phyloP scores from a whole-genome alignment of 2,329 filamentous ascomycete genomes.

The Venturia asperata region DNA sequence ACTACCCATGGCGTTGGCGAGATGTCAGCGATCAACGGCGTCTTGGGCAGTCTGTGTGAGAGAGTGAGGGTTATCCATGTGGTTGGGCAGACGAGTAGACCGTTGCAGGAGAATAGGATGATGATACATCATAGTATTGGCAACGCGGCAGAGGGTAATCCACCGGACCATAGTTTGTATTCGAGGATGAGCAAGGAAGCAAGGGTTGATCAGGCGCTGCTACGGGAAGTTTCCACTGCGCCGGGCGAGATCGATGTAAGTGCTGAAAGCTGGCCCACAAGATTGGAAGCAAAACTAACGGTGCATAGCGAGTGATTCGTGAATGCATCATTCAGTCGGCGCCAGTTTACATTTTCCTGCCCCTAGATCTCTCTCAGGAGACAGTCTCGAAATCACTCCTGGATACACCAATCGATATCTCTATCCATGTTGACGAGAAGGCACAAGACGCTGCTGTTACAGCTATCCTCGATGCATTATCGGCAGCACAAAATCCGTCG shows the following conservation, averaged over 20 bases:
- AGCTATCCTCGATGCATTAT: constrained; percentile 30
- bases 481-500: constrained; percentile 31
- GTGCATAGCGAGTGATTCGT: constrained; percentile 31
- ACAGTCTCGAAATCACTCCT: constrained; percentile 31
- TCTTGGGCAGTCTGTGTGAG: constrained; percentile 39
- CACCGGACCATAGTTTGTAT: constrained; percentile 17
- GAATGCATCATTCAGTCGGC: constrained; percentile 38
- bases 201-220: constrained; percentile 25
- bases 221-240: constrained; percentile 35
- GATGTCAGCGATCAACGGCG: constrained; percentile 39
- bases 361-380: constrained; percentile 36
- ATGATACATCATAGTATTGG: constrained; percentile 43
- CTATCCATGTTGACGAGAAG: constrained; percentile 25
- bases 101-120: constrained; percentile 37
- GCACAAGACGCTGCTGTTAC: constrained; percentile 30
- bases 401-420: constrained; percentile 32
- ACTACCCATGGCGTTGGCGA: constrained; percentile 55
- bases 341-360: constrained; percentile 39
- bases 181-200: constrained; percentile 1
- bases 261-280: not conserved
- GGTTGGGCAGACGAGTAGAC: constrained; percentile 38
- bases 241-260: constrained; percentile 37
- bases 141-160: constrained; percentile 34
- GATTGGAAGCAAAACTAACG: constrained; percentile 1
- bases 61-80: constrained; percentile 41